These are phyloP conservation scores for Primulina eburnea DNA, from an alignment of 257 asterid genomes.

Conservation along the genomic window DNA sequence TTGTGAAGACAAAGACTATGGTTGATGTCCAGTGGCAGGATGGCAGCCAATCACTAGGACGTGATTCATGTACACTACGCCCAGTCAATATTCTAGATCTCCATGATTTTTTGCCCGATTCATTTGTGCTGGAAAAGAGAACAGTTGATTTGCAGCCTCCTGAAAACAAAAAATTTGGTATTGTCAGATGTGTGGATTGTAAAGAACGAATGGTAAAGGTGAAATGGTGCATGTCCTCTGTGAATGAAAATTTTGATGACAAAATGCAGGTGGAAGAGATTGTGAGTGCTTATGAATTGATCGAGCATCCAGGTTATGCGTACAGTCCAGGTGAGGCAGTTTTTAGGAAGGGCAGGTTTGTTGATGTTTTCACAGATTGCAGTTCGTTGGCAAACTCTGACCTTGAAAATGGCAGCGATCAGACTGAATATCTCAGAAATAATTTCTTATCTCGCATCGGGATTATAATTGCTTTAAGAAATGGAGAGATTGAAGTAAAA, in stretches of 20 bases:
- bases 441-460: slow-evolving; percentile 58
- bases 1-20: slow-evolving; percentile 62
- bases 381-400: slow-evolving; percentile 20
- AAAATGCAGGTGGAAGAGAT: slow-evolving; percentile 51
- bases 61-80: slow-evolving; percentile 55
- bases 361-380: slow-evolving; percentile 22
- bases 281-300: slow-evolving; percentile 90
- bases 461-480: slow-evolving; percentile 52
- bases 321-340: slow-evolving; percentile 66
- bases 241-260: slow-evolving; percentile 24
- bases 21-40: slow-evolving; percentile 93
- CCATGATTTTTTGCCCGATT: slow-evolving; percentile 82
- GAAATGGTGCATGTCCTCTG: slow-evolving; percentile 52
- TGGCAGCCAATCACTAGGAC: slow-evolving; percentile 56
- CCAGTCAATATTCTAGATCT: slow-evolving; percentile 66
- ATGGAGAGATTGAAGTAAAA: slow-evolving; percentile 66
- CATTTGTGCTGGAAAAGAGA: slow-evolving; percentile 77
- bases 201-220: slow-evolving; percentile 82
- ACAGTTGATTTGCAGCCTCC: slow-evolving; percentile 33
- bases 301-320: slow-evolving; percentile 77
- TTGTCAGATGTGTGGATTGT: slow-evolving; percentile 65
- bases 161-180: slow-evolving; percentile 57
- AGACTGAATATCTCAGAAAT: slow-evolving; percentile 23
- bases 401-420: slow-evolving; percentile 24
- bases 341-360: slow-evolving; percentile 33